Evolutionary conservation across 2,329 filamentous ascomycete genomes (phyloP), one percentile per base, ranked within the genome.

Genomic region (Ceratocystis diversiconidia): DNA sequence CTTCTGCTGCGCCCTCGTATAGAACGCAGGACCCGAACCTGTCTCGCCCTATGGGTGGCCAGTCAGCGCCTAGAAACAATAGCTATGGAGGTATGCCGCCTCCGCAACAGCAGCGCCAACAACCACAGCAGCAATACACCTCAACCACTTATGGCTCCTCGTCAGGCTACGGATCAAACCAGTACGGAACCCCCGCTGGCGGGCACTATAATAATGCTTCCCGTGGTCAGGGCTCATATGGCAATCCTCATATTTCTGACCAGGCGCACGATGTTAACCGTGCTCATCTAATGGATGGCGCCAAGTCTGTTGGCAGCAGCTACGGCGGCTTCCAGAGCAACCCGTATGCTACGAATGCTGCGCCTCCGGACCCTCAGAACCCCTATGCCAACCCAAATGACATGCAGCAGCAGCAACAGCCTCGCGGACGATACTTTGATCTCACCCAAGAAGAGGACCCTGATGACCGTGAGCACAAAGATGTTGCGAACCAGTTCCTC

Each of bases 371-470:
- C 17, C 55, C 65, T 5, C 52, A 63, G n/a, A 67, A 67, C 62
- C 65, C 52, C 30, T 69, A 69, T 57, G 68, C 64, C 8, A 67
- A 65, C 0, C 60, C 70, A 10, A 67, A 68, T n/a, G 67, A 48
- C 46, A 36, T 72, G 72, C 12, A 80, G 79, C 66, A 81, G 78
- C 30, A 80, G 79, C 66, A 81, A 78, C 30, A 62, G 43, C 81
- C 80, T 32, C 85, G 85, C 69, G 82, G 89, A 63, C 85, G 87
- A 66, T 82, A 88, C 67, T 83, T 89, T 61, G 84, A 95, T 73
- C 77, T 96, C 69, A 95, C 90, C 0, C 65, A 67, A 36, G 90
- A 86, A 1, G 90, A 96, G 70, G 84, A 84, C 79, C 77, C 90
- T 73, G 90, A 96, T 66, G 78, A 82, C 77, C 76, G 86, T 69